Evolutionary conservation across 169 alveolate species (phyloP), one percentile per base, ranked within the genome.

Genomic region (Cryptosporidium meleagridis): DNA sequence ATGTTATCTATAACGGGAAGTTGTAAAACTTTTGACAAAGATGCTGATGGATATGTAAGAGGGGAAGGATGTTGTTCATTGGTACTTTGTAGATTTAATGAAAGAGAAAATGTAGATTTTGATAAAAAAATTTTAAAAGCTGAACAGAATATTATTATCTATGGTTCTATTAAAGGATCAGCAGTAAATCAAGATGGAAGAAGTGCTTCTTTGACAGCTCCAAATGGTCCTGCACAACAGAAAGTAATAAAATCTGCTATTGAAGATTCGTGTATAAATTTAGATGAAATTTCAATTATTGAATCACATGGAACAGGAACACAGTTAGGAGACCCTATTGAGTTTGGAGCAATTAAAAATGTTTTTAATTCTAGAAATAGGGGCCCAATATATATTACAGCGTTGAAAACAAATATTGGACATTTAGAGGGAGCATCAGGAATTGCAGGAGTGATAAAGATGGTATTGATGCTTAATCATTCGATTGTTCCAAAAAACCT

Each of bases 391-490:
- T 70, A 72, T 51, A 48, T 92, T 35, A 92, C 92, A 16, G 85
- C 94, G 6, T 91, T 85, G 29, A 89, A 92, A 69, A 92, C 91
- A 52, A 91, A 92, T 72, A 80, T 87, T 45, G 95, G 95, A 18
- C 95, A 92, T 75, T 86, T 92, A n/a, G 95, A 92, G 29, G 91
- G 91, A 41, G 91, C 91, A 8, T 85, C 91, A 9, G 91, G 91
- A 33, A 21, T 85, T 8, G 86, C 69, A 41, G 91, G 91, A 8
- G 67, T 85, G 6, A 58, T 85, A 16, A 85, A 85, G 26, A 61
- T 59, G 67, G 45, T 85, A 41, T 31, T 85, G 33, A 71, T 73
- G 75, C 35, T 85, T 5, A 45, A 65, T 26, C 23, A 80, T 41
- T 80, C 89, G 8, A 21, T 29, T 3, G 33, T 80, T 16, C 73